Evolutionary conservation across 1,284 basidiomycete species (phyloP).

Genomic region (Pseudozyma tsukubaensis): DNA sequence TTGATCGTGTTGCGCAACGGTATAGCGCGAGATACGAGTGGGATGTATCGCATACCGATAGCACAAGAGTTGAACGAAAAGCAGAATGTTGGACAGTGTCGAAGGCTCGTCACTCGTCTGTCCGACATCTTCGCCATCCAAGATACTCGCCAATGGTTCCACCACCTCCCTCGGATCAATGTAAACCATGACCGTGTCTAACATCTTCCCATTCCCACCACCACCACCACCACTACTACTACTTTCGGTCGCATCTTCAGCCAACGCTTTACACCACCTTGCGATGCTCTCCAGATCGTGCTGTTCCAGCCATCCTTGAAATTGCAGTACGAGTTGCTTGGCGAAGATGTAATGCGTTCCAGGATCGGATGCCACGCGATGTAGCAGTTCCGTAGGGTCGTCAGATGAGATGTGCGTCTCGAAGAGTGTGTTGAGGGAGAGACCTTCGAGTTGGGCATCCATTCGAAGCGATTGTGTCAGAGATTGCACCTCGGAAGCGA

Average conservation of each 20-base stretch:
- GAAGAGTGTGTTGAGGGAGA: conserved; percentile 31
- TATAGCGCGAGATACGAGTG: conserved; percentile 13
- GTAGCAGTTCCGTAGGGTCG: conserved; percentile 39
- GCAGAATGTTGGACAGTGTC: conserved; percentile 40
- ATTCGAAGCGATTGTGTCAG: conserved; percentile 41
- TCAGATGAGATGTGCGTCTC: conserved; percentile 38
- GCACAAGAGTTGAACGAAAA: conserved; percentile 48
- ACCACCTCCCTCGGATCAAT: conserved; percentile 40
- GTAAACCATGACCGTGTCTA: conserved; percentile 52
- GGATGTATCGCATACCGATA: conserved; percentile 26
- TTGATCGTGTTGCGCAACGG: background rate
- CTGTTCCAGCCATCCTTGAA: conserved; percentile 39
- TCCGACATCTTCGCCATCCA: conserved; percentile 44
- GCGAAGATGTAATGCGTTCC: conserved; percentile 46
- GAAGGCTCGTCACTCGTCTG: conserved; percentile 55
- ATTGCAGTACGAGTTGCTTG: conserved; percentile 30
- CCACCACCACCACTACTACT: conserved; percentile 1
- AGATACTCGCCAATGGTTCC: conserved; percentile 28
- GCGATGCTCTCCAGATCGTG: conserved; percentile 51
- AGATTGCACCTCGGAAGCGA: conserved; percentile 47
- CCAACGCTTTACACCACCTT: conserved; percentile 42
- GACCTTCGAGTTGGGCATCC: conserved; percentile 47
- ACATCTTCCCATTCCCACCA: conserved; percentile 9
- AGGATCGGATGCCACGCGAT: conserved; percentile 40
- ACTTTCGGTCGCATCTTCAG: conserved; percentile 14